A percentile compares a stretch with the other conserved stretches of the same genome.
phyloP scores from a whole-genome alignment of 1,284 basidiomycete genomes.

The Cryptococcus floricola region DNA sequence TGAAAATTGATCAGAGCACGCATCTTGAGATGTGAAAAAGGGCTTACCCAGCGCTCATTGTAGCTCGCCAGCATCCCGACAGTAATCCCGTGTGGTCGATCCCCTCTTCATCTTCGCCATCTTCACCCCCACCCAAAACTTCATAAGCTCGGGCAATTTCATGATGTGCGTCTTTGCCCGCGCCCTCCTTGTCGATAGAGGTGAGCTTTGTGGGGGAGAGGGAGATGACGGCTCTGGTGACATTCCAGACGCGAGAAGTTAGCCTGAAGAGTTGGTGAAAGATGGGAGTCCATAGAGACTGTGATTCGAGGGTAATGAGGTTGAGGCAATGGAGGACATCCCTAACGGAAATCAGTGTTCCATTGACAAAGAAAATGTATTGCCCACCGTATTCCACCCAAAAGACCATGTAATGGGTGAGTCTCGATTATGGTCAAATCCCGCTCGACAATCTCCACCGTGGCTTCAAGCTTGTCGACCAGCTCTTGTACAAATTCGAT shows the following conservation, averaged over 20 bases:
- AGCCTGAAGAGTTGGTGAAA: conserved; percentile 26
- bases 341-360: conserved; percentile 9
- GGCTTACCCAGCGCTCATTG: conserved; percentile 43
- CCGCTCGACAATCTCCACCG: conserved; percentile 25
- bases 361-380: background rate
- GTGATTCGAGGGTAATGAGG: conserved; percentile 7
- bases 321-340: conserved; percentile 29
- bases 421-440: conserved; percentile 34
- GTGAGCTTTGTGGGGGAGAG: conserved; percentile 17
- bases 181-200: conserved; percentile 2
- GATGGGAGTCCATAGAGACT: conserved; percentile 19
- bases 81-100: conserved; percentile 40
- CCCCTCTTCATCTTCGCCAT: conserved; percentile 22
- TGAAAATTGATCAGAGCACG: conserved; percentile 7
- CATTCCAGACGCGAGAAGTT: conserved; percentile 37
- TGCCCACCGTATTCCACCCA: conserved; percentile 37
- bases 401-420: conserved; percentile 40
- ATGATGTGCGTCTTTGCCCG: conserved; percentile 23
- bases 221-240: conserved; percentile 40
- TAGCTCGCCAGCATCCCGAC: conserved; percentile 47
- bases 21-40: background rate
- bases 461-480: conserved; percentile 26
- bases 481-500: conserved; percentile 26
- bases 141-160: conserved; percentile 48
- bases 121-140: conserved; percentile 31